A percentile compares a stretch with the other conserved stretches of the same genome.
phyloP scores from a whole-genome alignment of 2,329 filamentous ascomycete genomes.

The Colletotrichum chlorophyti region DNA sequence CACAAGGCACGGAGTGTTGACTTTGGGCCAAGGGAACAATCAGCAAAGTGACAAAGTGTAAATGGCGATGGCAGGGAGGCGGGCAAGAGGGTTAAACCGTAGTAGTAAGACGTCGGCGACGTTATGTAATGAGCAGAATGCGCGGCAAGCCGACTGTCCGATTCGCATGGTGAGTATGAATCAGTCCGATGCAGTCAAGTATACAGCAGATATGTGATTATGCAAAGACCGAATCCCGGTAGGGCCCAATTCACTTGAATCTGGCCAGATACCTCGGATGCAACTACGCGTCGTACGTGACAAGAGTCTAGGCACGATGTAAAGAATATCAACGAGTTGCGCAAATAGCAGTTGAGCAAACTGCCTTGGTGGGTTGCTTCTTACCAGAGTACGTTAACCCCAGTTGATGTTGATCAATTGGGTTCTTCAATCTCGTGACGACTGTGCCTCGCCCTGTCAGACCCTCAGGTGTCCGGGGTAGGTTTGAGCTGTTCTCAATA shows the following conservation, averaged over 20 bases:
- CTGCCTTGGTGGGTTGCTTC: slow-evolving; percentile 14
- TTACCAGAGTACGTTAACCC: slow-evolving; percentile 22
- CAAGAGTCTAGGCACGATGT: neutral
- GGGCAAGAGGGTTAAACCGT: neutral
- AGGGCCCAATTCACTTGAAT: slow-evolving; percentile 24
- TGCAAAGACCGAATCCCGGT: slow-evolving; percentile 8
- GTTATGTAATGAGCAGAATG: neutral
- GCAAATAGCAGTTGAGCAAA: neutral
- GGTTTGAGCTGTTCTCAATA: slow-evolving; percentile 14
- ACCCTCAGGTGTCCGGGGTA: slow-evolving; percentile 9
- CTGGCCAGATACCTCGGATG: slow-evolving; percentile 16
- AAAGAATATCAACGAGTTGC: neutral
- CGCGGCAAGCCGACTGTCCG: slow-evolving; percentile 4
- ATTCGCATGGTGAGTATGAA: neutral
- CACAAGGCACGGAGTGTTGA: slow-evolving; percentile 22
- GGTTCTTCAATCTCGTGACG: slow-evolving; percentile 8
- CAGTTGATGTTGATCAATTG: neutral
- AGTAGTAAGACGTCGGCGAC: neutral
- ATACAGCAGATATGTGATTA: slow-evolving; percentile 5
- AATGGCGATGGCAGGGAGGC: slow-evolving; percentile 13
- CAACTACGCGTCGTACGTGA: slow-evolving; percentile 1
- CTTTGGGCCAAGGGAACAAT: neutral
- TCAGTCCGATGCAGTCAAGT: neutral
- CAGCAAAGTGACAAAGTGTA: slow-evolving; percentile 2
- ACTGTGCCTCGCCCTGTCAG: slow-evolving; percentile 6